Base-by-base conservation (phyloP, 352 stramenopile genomes). In the Phytophthora niederhauseri region DNA sequence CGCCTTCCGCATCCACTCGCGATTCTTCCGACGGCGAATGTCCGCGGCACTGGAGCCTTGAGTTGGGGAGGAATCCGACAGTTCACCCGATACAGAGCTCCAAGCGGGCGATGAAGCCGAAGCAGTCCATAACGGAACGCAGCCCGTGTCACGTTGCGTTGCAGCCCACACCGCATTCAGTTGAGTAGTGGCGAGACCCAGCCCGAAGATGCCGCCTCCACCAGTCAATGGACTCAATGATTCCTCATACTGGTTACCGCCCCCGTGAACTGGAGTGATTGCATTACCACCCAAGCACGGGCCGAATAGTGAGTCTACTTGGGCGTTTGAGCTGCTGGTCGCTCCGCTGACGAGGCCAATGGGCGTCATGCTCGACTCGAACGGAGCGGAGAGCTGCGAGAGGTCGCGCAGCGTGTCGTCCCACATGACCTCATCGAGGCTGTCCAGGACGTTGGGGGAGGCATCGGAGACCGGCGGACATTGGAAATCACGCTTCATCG, bases 1-100 rank as follows among this genome's bases (percentile, higher is more conserved):
- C 12, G 77, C 55, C 7, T 65, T 65, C 2, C 75, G 67, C 77
- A 84, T 84, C 50, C 74, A 82, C 45, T 82, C 74, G 4, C 77
- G 74, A 50, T 84, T 84, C 46, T 80, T 80, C 55, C 68, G 49
- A 0, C 77, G 61, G 1, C 77, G 74, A 22, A 56, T 43, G 9
- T 77, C 66, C 9, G 74, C 17, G 11, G 66, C 58, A 36, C 20
- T 68, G 0, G 57, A 61, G 36, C 36, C 54, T 28, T 26, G 19
- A 4, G 26, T 4, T 36, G 38, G 50, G 6, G 60, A 61, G 14
- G 12, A 43, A 43, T 43, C 36, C 36, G 36, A 43, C 36, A 43
- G 6, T 43, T 12, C 6, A 3, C 6, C 12, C 14, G 36, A 43
- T 43, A 14, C 4, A 14, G 36, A 38, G 31, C 36, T 52, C 50